Conservation (phyloP, 768 basidiomycete species). For the Trametes cinnabarina region DNA sequence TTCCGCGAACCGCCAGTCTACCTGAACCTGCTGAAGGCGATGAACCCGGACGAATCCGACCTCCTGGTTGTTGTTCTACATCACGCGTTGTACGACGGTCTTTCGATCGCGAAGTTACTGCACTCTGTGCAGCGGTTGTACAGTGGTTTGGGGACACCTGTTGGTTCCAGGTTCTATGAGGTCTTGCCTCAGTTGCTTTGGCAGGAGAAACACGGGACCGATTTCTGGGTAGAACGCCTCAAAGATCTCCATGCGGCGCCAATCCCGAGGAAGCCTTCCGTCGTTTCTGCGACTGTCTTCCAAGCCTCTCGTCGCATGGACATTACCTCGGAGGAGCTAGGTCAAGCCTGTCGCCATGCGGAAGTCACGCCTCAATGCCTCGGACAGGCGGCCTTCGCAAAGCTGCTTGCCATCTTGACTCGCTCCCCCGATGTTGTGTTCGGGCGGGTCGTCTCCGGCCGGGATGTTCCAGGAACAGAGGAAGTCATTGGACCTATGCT, state of each 20-base stretch:
- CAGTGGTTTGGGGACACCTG: constrained; percentile 9
- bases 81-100: constrained; percentile 48
- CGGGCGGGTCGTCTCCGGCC: constrained; percentile 46
- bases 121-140: constrained; percentile 35
- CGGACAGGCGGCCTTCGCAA: constrained; percentile 34
- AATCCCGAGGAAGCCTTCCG: background rate
- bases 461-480: constrained; percentile 40
- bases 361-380: constrained; percentile 38
- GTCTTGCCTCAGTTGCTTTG: constrained; percentile 37
- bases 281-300: background rate
- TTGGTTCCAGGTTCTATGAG: constrained; percentile 36
- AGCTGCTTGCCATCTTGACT: constrained; percentile 24
- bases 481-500: constrained; percentile 46
- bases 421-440: constrained; percentile 40
- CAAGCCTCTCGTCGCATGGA: background rate
- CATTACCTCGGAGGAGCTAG: background rate
- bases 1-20: constrained; percentile 34
- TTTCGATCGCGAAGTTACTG: constrained; percentile 39
- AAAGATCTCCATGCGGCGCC: background rate
- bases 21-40: constrained; percentile 18
- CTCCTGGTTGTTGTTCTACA: constrained; percentile 43
- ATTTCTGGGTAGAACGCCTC: constrained; percentile 35
- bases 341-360: constrained; percentile 1
- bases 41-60: background rate
- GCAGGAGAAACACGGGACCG: constrained; percentile 38